Percentiles rank a stretch among this genome's conserved stretches.
Evolutionary conservation across 257 asterid species (phyloP).

Genomic region (Solanum etuberosum): DNA sequence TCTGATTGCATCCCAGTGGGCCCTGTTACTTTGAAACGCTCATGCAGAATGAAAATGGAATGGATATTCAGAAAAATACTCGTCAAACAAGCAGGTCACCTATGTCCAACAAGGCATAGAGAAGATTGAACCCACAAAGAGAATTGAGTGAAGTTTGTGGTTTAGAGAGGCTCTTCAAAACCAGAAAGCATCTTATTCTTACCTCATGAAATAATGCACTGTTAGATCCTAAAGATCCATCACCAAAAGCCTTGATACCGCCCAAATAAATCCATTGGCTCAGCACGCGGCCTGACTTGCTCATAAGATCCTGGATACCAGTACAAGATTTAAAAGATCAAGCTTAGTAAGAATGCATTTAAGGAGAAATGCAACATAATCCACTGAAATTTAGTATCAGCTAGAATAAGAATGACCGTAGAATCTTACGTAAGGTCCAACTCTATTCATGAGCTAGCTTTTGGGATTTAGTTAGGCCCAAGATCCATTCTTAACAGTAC

Average conservation of each 20-base stretch:
- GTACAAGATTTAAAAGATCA: background rate
- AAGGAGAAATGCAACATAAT: background rate
- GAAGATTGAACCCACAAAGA: background rate
- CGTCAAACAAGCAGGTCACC: background rate
- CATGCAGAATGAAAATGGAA: background rate
- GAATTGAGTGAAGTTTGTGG: background rate
- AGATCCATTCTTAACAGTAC: background rate
- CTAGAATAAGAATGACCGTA: background rate
- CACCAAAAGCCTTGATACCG: constrained; percentile 87
- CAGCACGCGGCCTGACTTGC: constrained; percentile 47
- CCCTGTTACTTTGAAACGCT: background rate
- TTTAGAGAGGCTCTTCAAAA: background rate
- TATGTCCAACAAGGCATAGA: background rate
- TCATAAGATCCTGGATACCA: constrained; percentile 39
- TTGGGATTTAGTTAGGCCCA: background rate
- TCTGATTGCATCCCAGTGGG: background rate
- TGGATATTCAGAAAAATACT: background rate
- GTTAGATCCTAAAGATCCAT: constrained; percentile 93
- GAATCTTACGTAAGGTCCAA: background rate
- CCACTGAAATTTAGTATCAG: background rate
- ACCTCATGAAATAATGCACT: constrained; percentile 88
- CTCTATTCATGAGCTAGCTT: background rate
- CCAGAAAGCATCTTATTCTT: background rate
- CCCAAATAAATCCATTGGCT: constrained; percentile 90
- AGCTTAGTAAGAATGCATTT: background rate